Evolutionary conservation across 495 filamentous ascomycete genomes (phyloP).

Genomic region (Penicillium flavigenum): DNA sequence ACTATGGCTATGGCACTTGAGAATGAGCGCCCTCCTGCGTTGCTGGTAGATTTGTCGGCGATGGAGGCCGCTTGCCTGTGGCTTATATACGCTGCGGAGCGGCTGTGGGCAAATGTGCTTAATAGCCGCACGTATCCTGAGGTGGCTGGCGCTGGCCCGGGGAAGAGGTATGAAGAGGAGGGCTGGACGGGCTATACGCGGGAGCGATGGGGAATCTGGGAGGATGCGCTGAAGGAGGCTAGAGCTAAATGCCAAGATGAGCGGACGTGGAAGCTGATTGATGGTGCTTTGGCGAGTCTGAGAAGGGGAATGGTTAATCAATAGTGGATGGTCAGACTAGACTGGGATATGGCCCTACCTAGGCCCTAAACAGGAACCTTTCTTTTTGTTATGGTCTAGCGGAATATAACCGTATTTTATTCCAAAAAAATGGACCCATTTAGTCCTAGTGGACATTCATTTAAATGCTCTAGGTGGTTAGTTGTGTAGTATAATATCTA

Average conservation of each 20-base stretch:
- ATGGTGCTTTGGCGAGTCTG: slow-evolving; percentile 3
- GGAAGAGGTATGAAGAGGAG: neutral
- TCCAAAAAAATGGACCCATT: no score
- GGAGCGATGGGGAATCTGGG: slow-evolving; percentile 2
- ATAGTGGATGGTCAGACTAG: no score
- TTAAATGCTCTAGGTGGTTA: no score
- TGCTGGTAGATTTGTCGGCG: slow-evolving; percentile 1
- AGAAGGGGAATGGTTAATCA: neutral
- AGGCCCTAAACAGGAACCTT: no score
- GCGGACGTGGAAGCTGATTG: neutral
- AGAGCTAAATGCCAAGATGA: neutral
- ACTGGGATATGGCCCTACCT: no score
- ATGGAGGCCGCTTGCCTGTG: slow-evolving; percentile 9
- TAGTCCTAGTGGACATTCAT: no score
- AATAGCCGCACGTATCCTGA: neutral
- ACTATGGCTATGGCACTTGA: slow-evolving; percentile 1
- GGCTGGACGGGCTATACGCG: slow-evolving; percentile 2
- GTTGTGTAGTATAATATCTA: no score
- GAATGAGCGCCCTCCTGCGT: slow-evolving; percentile 5
- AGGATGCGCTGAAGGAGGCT: neutral
- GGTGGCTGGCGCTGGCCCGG: neutral
- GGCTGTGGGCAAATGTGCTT: slow-evolving; percentile 2
- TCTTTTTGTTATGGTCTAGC: no score
- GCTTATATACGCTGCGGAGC: slow-evolving; percentile 7
- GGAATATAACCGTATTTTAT: no score